Evolutionary conservation across 1,139 yeast genomes (phyloP), one percentile per base, ranked within the genome.

Genomic region (Tardiomyces digboiensis): DNA sequence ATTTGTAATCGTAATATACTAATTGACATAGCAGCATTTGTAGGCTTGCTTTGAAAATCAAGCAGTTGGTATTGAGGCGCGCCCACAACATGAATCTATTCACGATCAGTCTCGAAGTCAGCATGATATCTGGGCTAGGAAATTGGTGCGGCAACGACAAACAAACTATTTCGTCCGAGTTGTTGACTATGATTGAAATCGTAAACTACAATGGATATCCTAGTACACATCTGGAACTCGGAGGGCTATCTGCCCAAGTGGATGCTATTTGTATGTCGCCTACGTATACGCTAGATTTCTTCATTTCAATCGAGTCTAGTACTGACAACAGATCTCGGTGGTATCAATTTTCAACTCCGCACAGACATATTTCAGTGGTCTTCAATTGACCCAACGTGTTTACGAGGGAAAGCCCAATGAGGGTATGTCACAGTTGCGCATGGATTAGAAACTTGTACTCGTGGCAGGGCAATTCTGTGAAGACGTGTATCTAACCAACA

Each of bases 301-400:
- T n/a, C n/a, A n/a, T n/a, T n/a, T n/a, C n/a, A n/a, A n/a, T n/a
- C n/a, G n/a, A n/a, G n/a, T n/a, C n/a, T n/a, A n/a, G 4, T 8
- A 26, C 33, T 26, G 33, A 26, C 33, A 26, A 26, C 36, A 62
- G 71, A 85, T 88, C 57, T 85, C 97, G 0, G 81, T 82, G 2
- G 96, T 91, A 14, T 87, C 97, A 1, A 70, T 86, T 26, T 88
- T 91, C 74, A 91, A 91, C 63, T 87, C 97, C 0, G 67, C 77
- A 19, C 98, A 91, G 66, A 81, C 94, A n/a, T 91, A 88, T 62
- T 62, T 76, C 42, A 75, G 86, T 36, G 91, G 87, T 43, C 72
- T 84, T 40, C 68, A 72, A 18, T 71, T 89, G 47, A 85, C 97
- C 7, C 79, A 82, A 55, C 73, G 80, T 54, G 97, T 91, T 7